A percentile compares a stretch with the other conserved stretches of the same genome.
phyloP scores from a whole-genome alignment of 177 flowering plant genomes.

The Vitis hybrid region DNA sequence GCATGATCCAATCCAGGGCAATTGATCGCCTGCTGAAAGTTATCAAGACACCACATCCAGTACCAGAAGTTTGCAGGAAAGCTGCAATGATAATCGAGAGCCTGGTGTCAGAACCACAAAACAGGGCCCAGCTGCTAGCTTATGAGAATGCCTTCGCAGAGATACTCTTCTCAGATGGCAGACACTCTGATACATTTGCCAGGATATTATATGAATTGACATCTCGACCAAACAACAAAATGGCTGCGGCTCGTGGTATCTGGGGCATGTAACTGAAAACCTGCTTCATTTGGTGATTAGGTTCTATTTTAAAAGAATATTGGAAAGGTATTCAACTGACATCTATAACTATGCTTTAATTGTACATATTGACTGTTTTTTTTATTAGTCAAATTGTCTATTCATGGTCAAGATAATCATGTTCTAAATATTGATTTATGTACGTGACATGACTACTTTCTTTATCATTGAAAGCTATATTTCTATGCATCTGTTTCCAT shows the following conservation, averaged over 20 bases:
- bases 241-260: slow-evolving; percentile 69
- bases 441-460: neutral
- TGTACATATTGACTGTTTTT: neutral
- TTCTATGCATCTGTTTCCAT: neutral
- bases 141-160: slow-evolving; percentile 93
- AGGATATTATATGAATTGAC: slow-evolving; percentile 88
- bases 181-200: slow-evolving; percentile 84
- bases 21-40: slow-evolving; percentile 82
- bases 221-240: slow-evolving; percentile 74
- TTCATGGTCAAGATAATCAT: neutral
- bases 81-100: slow-evolving; percentile 88
- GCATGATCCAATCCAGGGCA: slow-evolving; percentile 55
- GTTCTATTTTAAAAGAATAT: neutral
- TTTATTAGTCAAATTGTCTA: neutral
- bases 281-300: neutral
- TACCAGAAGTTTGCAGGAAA: slow-evolving; percentile 91
- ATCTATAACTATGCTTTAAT: neutral
- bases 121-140: slow-evolving; percentile 66
- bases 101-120: slow-evolving; percentile 88
- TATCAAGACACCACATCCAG: slow-evolving; percentile 84
- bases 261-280: slow-evolving; percentile 72
- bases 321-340: neutral
- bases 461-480: neutral
- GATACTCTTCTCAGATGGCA: slow-evolving; percentile 73
- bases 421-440: neutral